phyloP scores from a whole-genome alignment of 352 stramenopile species.

The Pythium folliculosum region DNA sequence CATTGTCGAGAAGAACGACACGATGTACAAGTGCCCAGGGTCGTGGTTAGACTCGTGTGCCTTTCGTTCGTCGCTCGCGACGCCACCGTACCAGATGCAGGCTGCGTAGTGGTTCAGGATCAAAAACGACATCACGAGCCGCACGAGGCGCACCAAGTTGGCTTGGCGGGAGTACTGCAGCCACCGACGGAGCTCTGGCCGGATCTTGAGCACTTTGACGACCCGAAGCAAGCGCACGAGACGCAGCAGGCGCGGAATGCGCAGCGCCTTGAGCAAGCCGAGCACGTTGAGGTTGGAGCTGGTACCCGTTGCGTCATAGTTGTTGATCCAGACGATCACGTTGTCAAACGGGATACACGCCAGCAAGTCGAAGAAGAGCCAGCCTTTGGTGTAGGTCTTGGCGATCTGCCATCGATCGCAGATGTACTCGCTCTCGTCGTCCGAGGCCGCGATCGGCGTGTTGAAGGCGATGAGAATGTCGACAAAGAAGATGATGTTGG shows the following conservation, averaged over 20 bases:
- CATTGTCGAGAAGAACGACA: slow-evolving; percentile 67
- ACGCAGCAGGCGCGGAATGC: slow-evolving; percentile 64
- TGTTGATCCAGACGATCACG: slow-evolving; percentile 53
- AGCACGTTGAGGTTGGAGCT: slow-evolving; percentile 60
- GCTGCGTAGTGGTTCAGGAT: slow-evolving; percentile 80
- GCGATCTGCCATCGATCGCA: slow-evolving; percentile 62
- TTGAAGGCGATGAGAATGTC: slow-evolving; percentile 82
- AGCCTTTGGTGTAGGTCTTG: slow-evolving; percentile 57
- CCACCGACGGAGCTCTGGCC: slow-evolving; percentile 73
- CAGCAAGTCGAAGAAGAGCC: slow-evolving; percentile 79
- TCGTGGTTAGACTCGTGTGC: slow-evolving; percentile 33
- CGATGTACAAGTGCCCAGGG: slow-evolving; percentile 51
- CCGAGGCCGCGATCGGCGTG: slow-evolving; percentile 46
- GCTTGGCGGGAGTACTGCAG: slow-evolving; percentile 80
- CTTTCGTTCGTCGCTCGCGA: slow-evolving; percentile 60
- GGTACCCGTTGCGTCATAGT: slow-evolving; percentile 19
- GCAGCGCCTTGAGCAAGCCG: slow-evolving; percentile 67
- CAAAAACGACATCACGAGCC: slow-evolving; percentile 66
- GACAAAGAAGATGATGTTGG: slow-evolving; percentile 66
- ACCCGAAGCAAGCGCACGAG: slow-evolving; percentile 68
- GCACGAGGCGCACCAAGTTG: slow-evolving; percentile 69
- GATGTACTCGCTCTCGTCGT: slow-evolving; percentile 60
- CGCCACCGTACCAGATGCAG: slow-evolving; percentile 72
- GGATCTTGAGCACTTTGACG: slow-evolving; percentile 74
- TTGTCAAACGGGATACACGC: slow-evolving; percentile 79